Percentiles rank a stretch among this genome's conserved stretches.
Conservation (phyloP, 2,329 filamentous ascomycete species). For the Phyllosticta paracitricarpa region DNA sequence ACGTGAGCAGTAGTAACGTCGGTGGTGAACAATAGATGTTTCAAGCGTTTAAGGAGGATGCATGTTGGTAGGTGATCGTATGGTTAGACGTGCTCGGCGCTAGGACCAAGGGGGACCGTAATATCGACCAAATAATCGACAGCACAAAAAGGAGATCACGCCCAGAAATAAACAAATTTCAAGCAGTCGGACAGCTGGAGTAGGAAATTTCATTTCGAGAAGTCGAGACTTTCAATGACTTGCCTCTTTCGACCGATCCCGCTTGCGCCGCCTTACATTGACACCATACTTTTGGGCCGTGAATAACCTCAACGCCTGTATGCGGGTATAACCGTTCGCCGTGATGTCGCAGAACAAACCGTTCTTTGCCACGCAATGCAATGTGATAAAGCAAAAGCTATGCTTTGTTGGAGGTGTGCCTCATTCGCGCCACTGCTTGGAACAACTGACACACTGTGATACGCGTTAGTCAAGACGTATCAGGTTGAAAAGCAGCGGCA, state of each 20-base stretch:
- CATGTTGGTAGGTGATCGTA: background rate
- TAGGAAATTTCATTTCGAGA: background rate
- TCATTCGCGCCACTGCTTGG: conserved; percentile 35
- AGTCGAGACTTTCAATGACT: background rate
- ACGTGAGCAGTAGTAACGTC: background rate
- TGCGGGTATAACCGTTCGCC: background rate
- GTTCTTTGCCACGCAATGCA: background rate
- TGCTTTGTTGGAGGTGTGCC: background rate
- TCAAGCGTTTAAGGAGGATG: background rate
- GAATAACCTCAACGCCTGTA: background rate
- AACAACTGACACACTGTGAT: conserved; percentile 32
- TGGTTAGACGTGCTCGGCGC: background rate
- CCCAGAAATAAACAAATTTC: background rate
- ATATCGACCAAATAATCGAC: background rate
- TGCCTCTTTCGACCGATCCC: background rate
- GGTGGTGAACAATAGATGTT: background rate
- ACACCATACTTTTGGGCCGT: background rate
- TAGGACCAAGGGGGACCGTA: background rate
- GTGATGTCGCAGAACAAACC: background rate
- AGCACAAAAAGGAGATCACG: background rate
- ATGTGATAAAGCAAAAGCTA: background rate
- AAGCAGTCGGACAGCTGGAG: background rate
- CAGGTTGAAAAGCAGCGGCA: background rate
- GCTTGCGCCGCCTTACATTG: background rate
- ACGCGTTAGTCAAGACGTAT: conserved; percentile 4